Evolutionary conservation across 257 asterid species (phyloP).

Genomic region (Perilla frutescens): DNA sequence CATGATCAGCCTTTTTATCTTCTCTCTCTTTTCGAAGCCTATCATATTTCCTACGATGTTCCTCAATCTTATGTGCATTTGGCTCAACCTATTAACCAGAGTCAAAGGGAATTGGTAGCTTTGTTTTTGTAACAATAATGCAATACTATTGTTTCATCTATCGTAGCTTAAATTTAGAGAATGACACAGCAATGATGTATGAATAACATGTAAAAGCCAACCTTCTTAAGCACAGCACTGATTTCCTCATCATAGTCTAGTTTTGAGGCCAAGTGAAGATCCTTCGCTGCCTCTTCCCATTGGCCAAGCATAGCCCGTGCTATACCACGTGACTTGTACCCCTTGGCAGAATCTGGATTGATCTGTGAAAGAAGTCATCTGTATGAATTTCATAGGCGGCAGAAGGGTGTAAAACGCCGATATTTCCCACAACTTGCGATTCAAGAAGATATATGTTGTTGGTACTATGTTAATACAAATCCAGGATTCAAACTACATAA

Average conservation of each 20-base stretch:
- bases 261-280: conserved; percentile 93
- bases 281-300: conserved; percentile 94
- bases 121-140: too few relatives aligned
- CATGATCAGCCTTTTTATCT: conserved; percentile 70
- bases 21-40: conserved; percentile 91
- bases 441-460: not conserved
- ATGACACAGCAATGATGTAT: not conserved
- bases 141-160: not conserved
- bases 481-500: not conserved
- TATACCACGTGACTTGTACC: conserved; percentile 96
- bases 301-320: conserved; percentile 91
- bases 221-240: conserved; percentile 87
- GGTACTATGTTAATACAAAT: not conserved
- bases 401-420: not conserved
- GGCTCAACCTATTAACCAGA: conserved; percentile 77
- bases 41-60: conserved; percentile 87
- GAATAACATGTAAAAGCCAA: conserved; percentile 30
- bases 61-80: conserved; percentile 90
- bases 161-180: not conserved
- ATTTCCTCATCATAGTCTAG: conserved; percentile 97
- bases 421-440: not conserved
- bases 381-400: conserved; percentile 12
- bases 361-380: conserved; percentile 52
- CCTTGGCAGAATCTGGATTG: conserved; percentile 98
- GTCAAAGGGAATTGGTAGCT: not conserved